Evolutionary conservation across 169 alveolate species (phyloP).

Genomic region (Prorocentrum cordatum): DNA sequence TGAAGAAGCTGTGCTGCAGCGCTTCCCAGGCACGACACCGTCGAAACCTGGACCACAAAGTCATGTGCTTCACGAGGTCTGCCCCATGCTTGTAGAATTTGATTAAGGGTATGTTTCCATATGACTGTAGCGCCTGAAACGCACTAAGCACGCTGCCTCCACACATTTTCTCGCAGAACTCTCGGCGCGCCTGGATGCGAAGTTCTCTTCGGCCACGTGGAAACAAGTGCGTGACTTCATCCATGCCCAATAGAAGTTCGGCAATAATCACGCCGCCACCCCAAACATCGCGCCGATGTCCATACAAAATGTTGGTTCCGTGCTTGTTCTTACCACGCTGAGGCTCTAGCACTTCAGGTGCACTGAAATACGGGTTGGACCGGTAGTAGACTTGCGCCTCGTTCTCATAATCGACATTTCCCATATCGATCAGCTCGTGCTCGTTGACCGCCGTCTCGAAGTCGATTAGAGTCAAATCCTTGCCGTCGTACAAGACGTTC

Average conservation of each 20-base stretch:
- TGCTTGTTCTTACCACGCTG: conserved; percentile 5
- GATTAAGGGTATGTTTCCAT: neutral
- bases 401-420: neutral
- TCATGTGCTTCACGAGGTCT: conserved; percentile 31
- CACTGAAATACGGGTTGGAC: conserved; percentile 18
- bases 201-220: too few species aligned
- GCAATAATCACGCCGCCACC: conserved; percentile 13
- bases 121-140: neutral
- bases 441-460: conserved; percentile 19
- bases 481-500: neutral
- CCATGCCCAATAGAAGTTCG: conserved; percentile 2
- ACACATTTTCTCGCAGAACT: too few species aligned
- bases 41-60: neutral
- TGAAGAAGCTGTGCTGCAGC: conserved; percentile 18
- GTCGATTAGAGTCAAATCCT: conserved; percentile 7
- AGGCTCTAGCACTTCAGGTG: conserved; percentile 5
- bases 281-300: conserved; percentile 11
- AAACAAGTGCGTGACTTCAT: neutral
- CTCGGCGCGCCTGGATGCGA: too few species aligned
- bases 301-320: neutral
- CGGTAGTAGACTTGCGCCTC: conserved; percentile 6
- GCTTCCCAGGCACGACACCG: conserved; percentile 31
- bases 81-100: conserved; percentile 15
- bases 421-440: conserved; percentile 16
- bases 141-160: conserved; percentile 3